Evolutionary conservation across 345 rosid genomes (phyloP).

Genomic region (Aegle marmelos): DNA sequence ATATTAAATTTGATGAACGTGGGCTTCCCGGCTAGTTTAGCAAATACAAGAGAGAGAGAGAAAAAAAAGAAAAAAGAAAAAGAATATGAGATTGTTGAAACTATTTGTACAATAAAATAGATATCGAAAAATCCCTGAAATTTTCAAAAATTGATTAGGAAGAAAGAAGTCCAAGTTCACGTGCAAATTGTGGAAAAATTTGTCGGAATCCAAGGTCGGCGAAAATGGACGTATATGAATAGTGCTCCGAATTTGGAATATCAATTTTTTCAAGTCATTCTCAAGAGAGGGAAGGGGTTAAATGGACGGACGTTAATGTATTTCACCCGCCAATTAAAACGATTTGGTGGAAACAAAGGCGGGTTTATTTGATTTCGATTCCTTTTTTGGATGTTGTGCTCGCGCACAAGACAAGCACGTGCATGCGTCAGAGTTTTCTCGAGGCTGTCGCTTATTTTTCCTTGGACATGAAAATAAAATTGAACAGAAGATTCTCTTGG

Average conservation of each 20-base stretch:
- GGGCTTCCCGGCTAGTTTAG: no score
- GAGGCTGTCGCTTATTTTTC: not conserved
- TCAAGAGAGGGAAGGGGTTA: not conserved
- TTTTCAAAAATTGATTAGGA: not conserved
- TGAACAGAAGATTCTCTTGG: no score
- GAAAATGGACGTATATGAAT: not conserved
- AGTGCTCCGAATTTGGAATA: not conserved
- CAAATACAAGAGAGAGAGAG: no score
- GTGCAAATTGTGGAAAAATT: not conserved
- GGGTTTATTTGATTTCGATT: no score
- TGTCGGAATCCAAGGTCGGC: not conserved
- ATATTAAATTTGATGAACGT: no score
- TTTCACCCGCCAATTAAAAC: not conserved
- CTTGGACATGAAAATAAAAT: no score
- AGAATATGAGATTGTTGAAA: no score
- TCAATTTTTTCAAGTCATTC: not conserved
- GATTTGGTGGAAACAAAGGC: no score
- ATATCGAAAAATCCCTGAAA: not conserved
- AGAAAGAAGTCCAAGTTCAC: not conserved
- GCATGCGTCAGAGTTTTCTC: not conserved
- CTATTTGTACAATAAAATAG: no score
- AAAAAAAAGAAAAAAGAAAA: no score
- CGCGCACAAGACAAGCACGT: constrained; percentile 1
- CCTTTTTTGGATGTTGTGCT: not conserved
- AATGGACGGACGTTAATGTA: no score